A percentile compares a stretch with the other conserved stretches of the same genome.
These are phyloP conservation scores for Tulasnella sp. DNA, from an alignment of 768 basidiomycete species.

Conservation along the genomic window DNA sequence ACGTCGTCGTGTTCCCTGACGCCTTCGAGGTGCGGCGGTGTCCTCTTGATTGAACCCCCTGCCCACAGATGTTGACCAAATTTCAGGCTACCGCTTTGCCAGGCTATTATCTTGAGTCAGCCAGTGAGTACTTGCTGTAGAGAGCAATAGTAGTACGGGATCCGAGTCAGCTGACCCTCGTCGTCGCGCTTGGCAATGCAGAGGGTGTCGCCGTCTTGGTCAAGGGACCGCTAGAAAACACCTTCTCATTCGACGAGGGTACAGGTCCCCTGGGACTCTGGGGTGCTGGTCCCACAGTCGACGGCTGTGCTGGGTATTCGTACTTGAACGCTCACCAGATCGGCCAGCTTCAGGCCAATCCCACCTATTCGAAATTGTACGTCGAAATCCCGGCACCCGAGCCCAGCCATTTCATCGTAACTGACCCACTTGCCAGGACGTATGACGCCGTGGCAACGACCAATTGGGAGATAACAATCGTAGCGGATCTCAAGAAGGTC, in stretches of 20 bases:
- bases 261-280: not conserved
- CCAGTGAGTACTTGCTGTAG: not conserved
- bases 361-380: not conserved
- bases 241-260: not conserved
- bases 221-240: not conserved
- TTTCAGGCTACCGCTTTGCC: not conserved
- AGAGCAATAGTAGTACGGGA: not conserved
- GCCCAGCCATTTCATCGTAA: too few species aligned
- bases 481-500: not conserved
- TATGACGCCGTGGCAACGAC: not conserved
- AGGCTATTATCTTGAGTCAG: not conserved
- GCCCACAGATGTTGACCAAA: not conserved
- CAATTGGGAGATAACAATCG: not conserved
- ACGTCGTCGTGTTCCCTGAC: not conserved
- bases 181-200: not conserved
- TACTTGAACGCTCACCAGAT: not conserved
- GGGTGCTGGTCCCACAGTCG: not conserved
- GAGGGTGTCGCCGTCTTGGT: not conserved
- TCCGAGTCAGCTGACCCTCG: not conserved
- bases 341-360: not conserved
- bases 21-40: not conserved
- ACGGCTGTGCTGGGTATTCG: constrained; percentile 9
- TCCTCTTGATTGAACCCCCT: not conserved
- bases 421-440: not conserved
- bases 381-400: not conserved